These are phyloP conservation scores for Microbotryomycetes sp. DNA, from an alignment of 1,284 basidiomycete genomes.

Conservation along the genomic window DNA sequence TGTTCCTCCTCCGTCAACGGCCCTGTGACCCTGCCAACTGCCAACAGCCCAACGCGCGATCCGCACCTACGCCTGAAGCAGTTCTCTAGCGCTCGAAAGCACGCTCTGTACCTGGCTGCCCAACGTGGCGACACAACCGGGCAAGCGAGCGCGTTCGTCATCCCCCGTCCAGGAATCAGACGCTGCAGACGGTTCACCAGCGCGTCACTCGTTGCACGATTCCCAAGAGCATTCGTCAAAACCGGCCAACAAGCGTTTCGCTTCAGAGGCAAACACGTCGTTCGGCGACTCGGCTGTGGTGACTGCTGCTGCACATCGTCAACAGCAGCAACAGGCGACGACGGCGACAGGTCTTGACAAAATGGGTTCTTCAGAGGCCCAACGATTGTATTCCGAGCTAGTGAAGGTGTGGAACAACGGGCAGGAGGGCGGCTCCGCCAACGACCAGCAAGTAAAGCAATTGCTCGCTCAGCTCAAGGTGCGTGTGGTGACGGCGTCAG, in stretches of 20 bases:
- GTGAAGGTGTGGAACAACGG: conserved; percentile 28
- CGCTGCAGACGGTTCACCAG: too few species aligned
- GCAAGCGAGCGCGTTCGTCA: conserved; percentile 23
- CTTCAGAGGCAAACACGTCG: conserved; percentile 1
- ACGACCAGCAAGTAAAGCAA: conserved; percentile 9
- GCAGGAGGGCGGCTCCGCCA: conserved; percentile 45
- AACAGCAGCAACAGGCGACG: conserved; percentile 5
- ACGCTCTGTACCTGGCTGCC: neutral
- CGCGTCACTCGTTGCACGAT: neutral
- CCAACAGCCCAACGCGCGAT: neutral
- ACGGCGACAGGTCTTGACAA: conserved; percentile 3
- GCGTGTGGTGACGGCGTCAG: neutral
- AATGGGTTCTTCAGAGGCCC: conserved; percentile 54
- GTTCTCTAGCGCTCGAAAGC: neutral
- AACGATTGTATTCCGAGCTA: conserved; percentile 43
- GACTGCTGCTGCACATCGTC: too few species aligned
- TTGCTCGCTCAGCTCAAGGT: conserved; percentile 69
- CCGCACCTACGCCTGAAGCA: neutral
- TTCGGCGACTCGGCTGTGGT: neutral
- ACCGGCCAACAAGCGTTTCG: neutral
- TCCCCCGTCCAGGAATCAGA: too few species aligned
- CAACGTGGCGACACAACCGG: conserved; percentile 8
- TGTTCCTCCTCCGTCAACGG: neutral
- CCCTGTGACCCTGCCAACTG: too few species aligned
- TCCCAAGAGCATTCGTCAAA: neutral